Evolutionary conservation across 441 rosid species (phyloP).

Genomic region (Pelargonium fulgidum): DNA sequence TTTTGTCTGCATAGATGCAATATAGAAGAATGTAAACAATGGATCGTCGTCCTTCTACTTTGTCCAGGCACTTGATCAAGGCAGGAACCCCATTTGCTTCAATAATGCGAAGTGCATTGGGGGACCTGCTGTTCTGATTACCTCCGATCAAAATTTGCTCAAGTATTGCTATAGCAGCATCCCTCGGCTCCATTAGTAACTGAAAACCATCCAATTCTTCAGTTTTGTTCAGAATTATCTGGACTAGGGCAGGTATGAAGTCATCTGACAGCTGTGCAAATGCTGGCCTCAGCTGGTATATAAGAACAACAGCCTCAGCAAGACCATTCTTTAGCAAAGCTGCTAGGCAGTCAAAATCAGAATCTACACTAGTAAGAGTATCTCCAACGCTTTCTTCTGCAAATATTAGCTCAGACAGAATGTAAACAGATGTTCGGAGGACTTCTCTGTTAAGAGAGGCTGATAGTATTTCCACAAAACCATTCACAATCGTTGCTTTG

Average conservation of each 20-base stretch:
- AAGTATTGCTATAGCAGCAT: slow-evolving; percentile 50
- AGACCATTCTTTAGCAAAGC: slow-evolving; percentile 54
- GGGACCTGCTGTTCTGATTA: slow-evolving; percentile 35
- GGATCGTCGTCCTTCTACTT: slow-evolving; percentile 39
- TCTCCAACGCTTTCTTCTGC: slow-evolving; percentile 43
- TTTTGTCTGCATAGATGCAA: slow-evolving; percentile 52
- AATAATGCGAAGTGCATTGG: slow-evolving; percentile 39
- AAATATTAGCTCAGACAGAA: slow-evolving; percentile 43
- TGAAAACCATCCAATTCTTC: slow-evolving; percentile 36
- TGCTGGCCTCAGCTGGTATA: slow-evolving; percentile 48
- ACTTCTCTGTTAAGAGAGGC: slow-evolving; percentile 52
- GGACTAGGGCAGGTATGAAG: slow-evolving; percentile 46
- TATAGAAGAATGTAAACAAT: slow-evolving; percentile 41
- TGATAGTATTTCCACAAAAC: slow-evolving; percentile 48
- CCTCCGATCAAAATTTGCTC: slow-evolving; percentile 56
- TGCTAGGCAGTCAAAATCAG: slow-evolving; percentile 56
- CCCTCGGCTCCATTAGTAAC: slow-evolving; percentile 43
- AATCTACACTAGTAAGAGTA: slow-evolving; percentile 47
- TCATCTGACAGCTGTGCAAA: slow-evolving; percentile 46
- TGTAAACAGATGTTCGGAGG: slow-evolving; percentile 38
- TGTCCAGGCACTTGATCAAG: slow-evolving; percentile 43
- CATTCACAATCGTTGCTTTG: slow-evolving; percentile 43
- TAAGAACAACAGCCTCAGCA: slow-evolving; percentile 50
- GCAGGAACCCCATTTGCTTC: slow-evolving; percentile 46
- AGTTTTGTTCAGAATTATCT: slow-evolving; percentile 30